Base-by-base conservation (phyloP, 805 yeast species). In the Hanseniaspora opuntiae region DNA sequence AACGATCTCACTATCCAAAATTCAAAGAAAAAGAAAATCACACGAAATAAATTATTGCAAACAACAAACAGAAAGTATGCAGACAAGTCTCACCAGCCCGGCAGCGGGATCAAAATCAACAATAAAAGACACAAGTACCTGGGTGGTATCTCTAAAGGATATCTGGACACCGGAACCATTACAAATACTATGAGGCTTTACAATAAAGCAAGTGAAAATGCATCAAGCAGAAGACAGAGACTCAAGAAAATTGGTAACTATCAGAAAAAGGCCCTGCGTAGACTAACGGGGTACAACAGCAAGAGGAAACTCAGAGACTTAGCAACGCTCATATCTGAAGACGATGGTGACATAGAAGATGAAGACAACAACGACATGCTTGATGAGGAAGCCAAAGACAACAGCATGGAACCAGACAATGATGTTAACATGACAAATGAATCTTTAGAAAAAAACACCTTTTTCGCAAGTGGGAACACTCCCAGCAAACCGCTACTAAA, bases 331-430 rank as follows among this genome's bases (percentile, higher is more conserved):
- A 44, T 51, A 25, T 44, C 54, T 2, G 54, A 51, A 19, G 54
- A 51, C n/a, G 54, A 51, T 44, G 54, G 54, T 10, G 54, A 51
- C 19, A 46, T 44, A n/a, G 48, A 51, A 11, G 47, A 51, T 36
- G 54, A 51, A 12, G 54, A 33, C 22, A 51, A 40, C 33, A 40
- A 48, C 24, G 46, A 48, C 16, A 40, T 36, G 32, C 35, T 51
- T 25, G 54, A 51, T 19, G 48, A 51, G 36, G 45, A 36, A 7
- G 22, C 19, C 6, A 36, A 47, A 5, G 45, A 51, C 3, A 44
- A 44, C n/a, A 44, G 44, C 16, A n/a, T 33, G 25, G 47, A 33
- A 22, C 28, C n/a, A 16, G 45, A 40, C 12, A 42, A 40, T 22
- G 53, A 49, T 24, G 25, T 41, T 3, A 47, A 49, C 17, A 32